These are phyloP conservation scores for Yamadazyma diospyri DNA, from an alignment of 1,139 yeast genomes.

Conservation along the genomic window DNA sequence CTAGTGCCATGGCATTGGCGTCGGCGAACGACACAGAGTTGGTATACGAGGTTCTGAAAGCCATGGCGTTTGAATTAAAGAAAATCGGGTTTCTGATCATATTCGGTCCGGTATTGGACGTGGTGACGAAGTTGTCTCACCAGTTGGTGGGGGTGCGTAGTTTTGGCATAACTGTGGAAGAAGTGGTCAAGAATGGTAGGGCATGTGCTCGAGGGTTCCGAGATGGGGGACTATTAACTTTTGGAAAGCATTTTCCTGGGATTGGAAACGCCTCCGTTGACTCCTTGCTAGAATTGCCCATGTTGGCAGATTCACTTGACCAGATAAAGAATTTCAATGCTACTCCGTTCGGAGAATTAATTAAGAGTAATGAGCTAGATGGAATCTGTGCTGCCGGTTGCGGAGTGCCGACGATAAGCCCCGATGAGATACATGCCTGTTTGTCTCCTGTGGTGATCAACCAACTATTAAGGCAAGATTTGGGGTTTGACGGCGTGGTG, in stretches of 20 bases:
- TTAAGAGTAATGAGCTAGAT: conserved; percentile 48
- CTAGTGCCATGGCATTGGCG: conserved; percentile 64
- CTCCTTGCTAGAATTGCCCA: conserved; percentile 54
- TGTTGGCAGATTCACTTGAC: conserved; percentile 54
- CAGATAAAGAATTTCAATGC: conserved; percentile 51
- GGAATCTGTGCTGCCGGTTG: conserved; percentile 66
- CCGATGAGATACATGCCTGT: conserved; percentile 64
- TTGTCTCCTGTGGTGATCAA: conserved; percentile 56
- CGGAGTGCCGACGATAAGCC: conserved; percentile 61
- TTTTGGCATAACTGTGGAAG: conserved; percentile 60
- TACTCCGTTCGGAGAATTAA: conserved; percentile 51
- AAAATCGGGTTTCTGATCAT: conserved; percentile 56
- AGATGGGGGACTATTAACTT: conserved; percentile 54
- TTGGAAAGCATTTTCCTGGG: conserved; percentile 69
- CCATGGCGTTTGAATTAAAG: conserved; percentile 52
- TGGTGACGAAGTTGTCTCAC: conserved; percentile 54
- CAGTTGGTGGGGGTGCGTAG: conserved; percentile 61
- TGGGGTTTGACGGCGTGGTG: conserved; percentile 59
- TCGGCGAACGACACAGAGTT: conserved; percentile 52
- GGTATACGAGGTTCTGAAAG: conserved; percentile 53
- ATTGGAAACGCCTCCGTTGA: conserved; percentile 63
- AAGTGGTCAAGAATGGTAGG: conserved; percentile 52
- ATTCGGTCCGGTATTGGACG: conserved; percentile 65
- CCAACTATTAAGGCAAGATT: conserved; percentile 48
- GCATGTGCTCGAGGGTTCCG: conserved; percentile 55